These are phyloP conservation scores for Fusarium sp. DNA, from an alignment of 2,329 filamentous ascomycete genomes.

Conservation along the genomic window DNA sequence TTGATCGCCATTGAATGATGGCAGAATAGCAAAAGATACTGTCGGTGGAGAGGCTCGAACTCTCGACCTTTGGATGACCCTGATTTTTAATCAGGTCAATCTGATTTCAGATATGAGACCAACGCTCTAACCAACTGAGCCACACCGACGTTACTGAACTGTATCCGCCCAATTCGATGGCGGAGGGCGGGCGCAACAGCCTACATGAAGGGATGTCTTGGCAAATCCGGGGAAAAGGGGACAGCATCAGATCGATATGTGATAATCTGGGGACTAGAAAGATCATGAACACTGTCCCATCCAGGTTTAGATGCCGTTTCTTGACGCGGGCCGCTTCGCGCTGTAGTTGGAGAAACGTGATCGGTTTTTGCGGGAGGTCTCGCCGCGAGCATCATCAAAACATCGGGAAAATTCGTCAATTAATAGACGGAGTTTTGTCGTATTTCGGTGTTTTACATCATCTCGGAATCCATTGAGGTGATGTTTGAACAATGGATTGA, in stretches of 20 bases:
- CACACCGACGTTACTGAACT: slow-evolving; percentile 37
- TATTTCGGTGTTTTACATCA: slow-evolving; percentile 26
- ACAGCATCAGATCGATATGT: not conserved
- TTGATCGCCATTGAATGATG: not conserved
- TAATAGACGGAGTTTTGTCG: slow-evolving; percentile 27
- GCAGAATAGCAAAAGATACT: slow-evolving; percentile 6
- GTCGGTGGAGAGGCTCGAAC: slow-evolving; percentile 48
- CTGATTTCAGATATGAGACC: slow-evolving; percentile 42
- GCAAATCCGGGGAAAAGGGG: not conserved
- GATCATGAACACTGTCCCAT: not conserved
- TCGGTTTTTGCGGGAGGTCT: slow-evolving; percentile 29
- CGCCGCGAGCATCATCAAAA: slow-evolving; percentile 16
- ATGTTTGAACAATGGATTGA: not conserved
- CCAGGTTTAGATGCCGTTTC: not conserved
- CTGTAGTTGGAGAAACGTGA: slow-evolving; percentile 34
- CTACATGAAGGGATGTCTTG: not conserved
- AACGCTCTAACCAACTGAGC: slow-evolving; percentile 49
- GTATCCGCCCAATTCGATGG: slow-evolving; percentile 18
- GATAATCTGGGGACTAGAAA: not conserved
- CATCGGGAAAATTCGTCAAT: slow-evolving; percentile 30
- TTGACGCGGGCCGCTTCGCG: slow-evolving; percentile 10
- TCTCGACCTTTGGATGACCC: slow-evolving; percentile 48
- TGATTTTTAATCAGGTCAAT: slow-evolving; percentile 42
- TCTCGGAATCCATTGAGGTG: not conserved
- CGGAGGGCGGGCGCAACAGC: not conserved